Base-by-base conservation (phyloP, 2,329 filamentous ascomycete genomes). In the Thyridium curvatum region DNA sequence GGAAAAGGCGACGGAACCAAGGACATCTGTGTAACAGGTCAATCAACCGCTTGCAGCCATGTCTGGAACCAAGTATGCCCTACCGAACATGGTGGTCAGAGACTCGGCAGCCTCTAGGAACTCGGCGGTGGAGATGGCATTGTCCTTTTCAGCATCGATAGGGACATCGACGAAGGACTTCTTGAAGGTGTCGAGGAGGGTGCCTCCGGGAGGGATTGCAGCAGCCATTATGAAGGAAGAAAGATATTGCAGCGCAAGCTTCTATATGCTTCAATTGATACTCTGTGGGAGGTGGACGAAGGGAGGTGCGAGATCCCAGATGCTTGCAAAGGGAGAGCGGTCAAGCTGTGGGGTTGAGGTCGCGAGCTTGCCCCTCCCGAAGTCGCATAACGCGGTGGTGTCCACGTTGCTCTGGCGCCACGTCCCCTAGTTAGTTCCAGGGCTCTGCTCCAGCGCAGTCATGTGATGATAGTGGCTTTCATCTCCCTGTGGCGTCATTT, bases 91-190 rank as follows among this genome's bases (percentile, higher is more conserved):
- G 46, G 80, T 85, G 38, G 84, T 85, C 61, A 97, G 68, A 41
- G 86, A 82, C 74, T 96, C 89, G 38, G 88, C 78, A 41, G 93
- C 93, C 49, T 94, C 86, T 47, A 97, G 83, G 66, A 97, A 98
- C 61, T 94, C 80, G 41, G 77, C 77, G 34, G 93, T 97, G 39
- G 79, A 68, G 55, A 97, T 81, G 44, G 81, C 84, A 68, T 88
- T 84, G 65, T 80, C 82, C 51, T 86, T 83, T 50, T 74, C 72
- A 45, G 74, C 71, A 53, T 88, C 78, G 52, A 95, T 65, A 12
- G 86, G 82, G 39, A 97, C 91, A 52, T 91, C 79, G 47, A 75
- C 72, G 69, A 95, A 98, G 53, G 85, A 91, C 60, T 75, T 76
- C 71, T 86, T 85, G 64, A 94, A 74, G 52, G 82, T 86, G 60